Evolutionary conservation across 2,329 filamentous ascomycete species (phyloP).

Genomic region (Drechslerella coelobrocha): DNA sequence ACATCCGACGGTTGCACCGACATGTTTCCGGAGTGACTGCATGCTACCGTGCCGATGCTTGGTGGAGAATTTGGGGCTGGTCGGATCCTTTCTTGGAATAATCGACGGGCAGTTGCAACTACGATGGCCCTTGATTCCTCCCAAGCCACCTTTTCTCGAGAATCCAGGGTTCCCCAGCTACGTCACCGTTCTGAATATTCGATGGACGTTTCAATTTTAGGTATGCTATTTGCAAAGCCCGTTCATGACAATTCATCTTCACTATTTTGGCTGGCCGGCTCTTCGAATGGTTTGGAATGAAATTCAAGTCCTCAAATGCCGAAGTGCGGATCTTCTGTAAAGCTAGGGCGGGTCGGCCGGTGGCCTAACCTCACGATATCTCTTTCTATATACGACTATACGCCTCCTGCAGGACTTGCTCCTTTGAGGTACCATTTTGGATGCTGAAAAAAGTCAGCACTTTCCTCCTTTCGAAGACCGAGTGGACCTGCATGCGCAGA

Average conservation of each 20-base stretch:
- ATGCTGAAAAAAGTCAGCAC: too few species aligned
- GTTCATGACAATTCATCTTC: neutral
- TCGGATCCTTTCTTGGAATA: conserved; percentile 4
- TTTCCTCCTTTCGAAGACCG: too few species aligned
- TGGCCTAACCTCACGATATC: too few species aligned
- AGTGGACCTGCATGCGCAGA: too few species aligned
- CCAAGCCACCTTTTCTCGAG: neutral
- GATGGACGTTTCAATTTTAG: neutral
- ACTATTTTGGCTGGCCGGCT: neutral
- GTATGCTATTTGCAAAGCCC: neutral
- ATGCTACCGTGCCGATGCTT: neutral
- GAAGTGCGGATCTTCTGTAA: too few species aligned
- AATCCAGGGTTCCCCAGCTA: conserved; percentile 4
- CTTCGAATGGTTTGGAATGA: neutral
- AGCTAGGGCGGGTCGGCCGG: too few species aligned
- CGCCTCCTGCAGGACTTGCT: too few species aligned
- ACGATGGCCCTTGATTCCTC: neutral
- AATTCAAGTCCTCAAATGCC: too few species aligned
- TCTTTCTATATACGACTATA: too few species aligned
- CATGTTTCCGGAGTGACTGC: neutral
- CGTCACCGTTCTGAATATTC: neutral
- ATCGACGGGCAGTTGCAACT: too few species aligned
- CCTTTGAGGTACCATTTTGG: too few species aligned
- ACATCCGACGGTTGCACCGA: neutral
- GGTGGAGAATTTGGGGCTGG: neutral